Conservation (phyloP, 2,329 filamentous ascomycete genomes). For the Aspergillus fructus region DNA sequence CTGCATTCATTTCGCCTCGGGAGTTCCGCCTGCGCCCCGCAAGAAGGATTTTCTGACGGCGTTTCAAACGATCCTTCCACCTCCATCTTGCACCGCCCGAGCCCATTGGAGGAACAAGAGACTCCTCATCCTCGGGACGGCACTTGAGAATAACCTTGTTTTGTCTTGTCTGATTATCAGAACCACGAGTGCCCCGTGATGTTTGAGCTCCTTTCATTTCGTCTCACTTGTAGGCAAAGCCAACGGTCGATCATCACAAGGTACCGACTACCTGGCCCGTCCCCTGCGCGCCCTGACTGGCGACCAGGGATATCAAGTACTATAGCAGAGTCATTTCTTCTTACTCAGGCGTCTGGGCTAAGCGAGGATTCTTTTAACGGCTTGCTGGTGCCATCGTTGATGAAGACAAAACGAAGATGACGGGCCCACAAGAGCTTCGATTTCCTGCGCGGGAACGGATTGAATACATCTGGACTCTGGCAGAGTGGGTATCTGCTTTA, state of each 20-base stretch:
- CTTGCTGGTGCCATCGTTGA: neutral
- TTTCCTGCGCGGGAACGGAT: neutral
- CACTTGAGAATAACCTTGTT: slow-evolving; percentile 24
- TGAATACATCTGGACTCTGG: neutral
- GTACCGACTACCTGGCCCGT: neutral
- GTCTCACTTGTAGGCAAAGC: neutral
- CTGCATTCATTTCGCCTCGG: slow-evolving; percentile 6
- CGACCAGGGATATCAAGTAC: neutral
- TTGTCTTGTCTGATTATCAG: slow-evolving; percentile 11
- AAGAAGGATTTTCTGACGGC: slow-evolving; percentile 11
- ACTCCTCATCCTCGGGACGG: slow-evolving; percentile 19
- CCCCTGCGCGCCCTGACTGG: neutral
- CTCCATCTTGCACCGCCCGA: slow-evolving; percentile 1
- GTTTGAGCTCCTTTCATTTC: slow-evolving; percentile 13
- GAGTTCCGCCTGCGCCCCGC: slow-evolving; percentile 10
- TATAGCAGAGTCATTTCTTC: neutral
- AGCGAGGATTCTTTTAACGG: neutral
- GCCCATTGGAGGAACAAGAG: neutral
- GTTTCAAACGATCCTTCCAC: slow-evolving; percentile 12
- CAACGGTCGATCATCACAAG: slow-evolving; percentile 1
- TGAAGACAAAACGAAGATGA: neutral
- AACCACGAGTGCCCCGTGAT: slow-evolving; percentile 1
- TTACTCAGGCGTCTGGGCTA: neutral
- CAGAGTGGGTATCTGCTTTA: neutral
- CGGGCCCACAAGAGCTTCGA: neutral